Conservation (phyloP, 2,329 filamentous ascomycete genomes). For the Arthrobotrys entomopaga region DNA sequence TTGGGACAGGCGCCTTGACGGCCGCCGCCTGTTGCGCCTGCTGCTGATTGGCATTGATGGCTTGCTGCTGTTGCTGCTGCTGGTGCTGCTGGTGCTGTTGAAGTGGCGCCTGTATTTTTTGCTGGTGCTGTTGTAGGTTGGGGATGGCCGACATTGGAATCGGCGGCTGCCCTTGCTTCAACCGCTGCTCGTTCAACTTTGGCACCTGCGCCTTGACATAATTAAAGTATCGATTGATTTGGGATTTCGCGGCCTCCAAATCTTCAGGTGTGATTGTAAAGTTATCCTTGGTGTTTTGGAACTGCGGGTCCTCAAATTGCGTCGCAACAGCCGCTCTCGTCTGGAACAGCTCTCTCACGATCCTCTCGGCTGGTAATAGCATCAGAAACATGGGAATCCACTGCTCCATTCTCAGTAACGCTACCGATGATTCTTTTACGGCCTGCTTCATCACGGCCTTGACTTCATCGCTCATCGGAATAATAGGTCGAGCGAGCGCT, state of each 20-base stretch:
- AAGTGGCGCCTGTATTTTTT: constrained; percentile 5
- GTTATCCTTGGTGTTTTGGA: constrained; percentile 41
- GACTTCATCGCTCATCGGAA: constrained; percentile 49
- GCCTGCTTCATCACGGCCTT: constrained; percentile 36
- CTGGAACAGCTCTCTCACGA: constrained; percentile 41
- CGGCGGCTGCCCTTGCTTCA: constrained; percentile 33
- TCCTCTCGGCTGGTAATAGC: constrained; percentile 29
- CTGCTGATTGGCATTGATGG: neutral
- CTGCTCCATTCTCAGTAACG: constrained; percentile 41
- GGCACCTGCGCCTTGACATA: constrained; percentile 50
- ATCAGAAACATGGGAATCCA: constrained; percentile 54
- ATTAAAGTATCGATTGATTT: constrained; percentile 49
- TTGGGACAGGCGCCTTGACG: constrained; percentile 16
- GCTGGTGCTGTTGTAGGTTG: constrained; percentile 27
- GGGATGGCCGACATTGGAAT: constrained; percentile 30
- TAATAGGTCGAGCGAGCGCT: constrained; percentile 35
- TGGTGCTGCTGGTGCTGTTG: constrained; percentile 19
- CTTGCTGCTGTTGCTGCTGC: constrained; percentile 15
- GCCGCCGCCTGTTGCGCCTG: neutral
- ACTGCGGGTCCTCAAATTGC: constrained; percentile 44
- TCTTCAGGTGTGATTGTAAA: constrained; percentile 51
- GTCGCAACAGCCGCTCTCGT: constrained; percentile 38
- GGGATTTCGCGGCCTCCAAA: constrained; percentile 37
- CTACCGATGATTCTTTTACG: constrained; percentile 28
- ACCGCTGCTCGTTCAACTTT: constrained; percentile 44